Evolutionary conservation across 2,329 filamentous ascomycete species (phyloP), one percentile per base, ranked within the genome.

Genomic region (Aphanoascus verrucosus): DNA sequence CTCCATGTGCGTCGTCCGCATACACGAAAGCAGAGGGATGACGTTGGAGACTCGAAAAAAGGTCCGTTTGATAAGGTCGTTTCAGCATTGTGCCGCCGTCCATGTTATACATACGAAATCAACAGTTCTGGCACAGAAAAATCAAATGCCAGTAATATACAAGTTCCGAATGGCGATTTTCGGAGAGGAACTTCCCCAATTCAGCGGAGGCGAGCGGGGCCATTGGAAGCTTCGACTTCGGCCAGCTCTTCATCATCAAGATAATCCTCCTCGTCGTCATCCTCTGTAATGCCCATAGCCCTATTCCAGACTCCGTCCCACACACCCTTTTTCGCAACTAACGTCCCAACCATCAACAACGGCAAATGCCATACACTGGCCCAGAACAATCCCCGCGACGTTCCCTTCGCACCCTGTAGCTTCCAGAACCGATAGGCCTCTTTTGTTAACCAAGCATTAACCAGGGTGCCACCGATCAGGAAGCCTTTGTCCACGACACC

Each of bases 281-380:
- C 75, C 1, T 78, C 75, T 0, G 75, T 73, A 52, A 74, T 70
- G 0, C 85, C 85, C 53, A 81, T 74, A 0, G 86, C 71, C 53
- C 81, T 80, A 53, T 76, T 79, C 82, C 85, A 91, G n/a, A 91
- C 80, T 14, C 89, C 78, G 58, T 82, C 79, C 88, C 88, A 93
- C 70, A 95, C 78, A 0, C 90, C 91, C 72, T 89, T 94, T 78
- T 98, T 98, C 70, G 94, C 88, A 53, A 86, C 80, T 69, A 97
- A 84, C 2, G 89, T 91, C 56, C 96, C 74, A 45, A 96, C 88
- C 76, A 98, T 82, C 41, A 97, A 78, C 23, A 85, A 85, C 0
- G 93, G 93, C 46, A 98, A 69, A 72, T 96, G 90, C 93, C 91
- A 97, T 8, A 98, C 88, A 67, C 88, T 95, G 1, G 93, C 90